Evolutionary conservation across 1,284 basidiomycete species (phyloP).

Genomic region (Termitomyces sp.): DNA sequence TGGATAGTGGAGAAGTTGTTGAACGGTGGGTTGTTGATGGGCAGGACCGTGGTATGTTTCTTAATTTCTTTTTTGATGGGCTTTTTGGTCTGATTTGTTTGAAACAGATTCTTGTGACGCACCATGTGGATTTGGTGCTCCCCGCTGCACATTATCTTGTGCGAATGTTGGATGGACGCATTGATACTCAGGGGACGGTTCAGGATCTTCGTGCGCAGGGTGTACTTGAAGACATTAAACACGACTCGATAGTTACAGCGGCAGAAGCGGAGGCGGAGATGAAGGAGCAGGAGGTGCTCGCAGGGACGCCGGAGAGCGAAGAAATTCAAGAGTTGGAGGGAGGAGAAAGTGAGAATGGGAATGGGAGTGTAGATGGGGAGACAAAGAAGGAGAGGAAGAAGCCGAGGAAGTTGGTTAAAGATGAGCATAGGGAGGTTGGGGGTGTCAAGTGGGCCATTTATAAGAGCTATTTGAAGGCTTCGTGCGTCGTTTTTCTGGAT

Average conservation of each 20-base stretch:
- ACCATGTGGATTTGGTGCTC: slow-evolving; percentile 71
- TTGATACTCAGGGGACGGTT: slow-evolving; percentile 64
- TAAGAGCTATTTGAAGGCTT: slow-evolving; percentile 70
- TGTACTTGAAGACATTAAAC: slow-evolving; percentile 51
- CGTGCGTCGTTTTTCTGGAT: slow-evolving; percentile 31
- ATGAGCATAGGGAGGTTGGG: slow-evolving; percentile 69
- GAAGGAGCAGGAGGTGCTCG: slow-evolving; percentile 10
- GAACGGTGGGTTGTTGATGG: slow-evolving; percentile 55
- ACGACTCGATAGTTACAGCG: slow-evolving; percentile 31
- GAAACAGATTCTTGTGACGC: slow-evolving; percentile 61
- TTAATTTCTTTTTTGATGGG: not conserved
- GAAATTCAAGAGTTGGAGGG: slow-evolving; percentile 30
- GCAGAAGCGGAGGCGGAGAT: not conserved
- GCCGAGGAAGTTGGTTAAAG: slow-evolving; percentile 60
- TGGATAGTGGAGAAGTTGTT: slow-evolving; percentile 63
- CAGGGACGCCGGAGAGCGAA: slow-evolving; percentile 8
- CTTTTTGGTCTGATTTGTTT: not conserved
- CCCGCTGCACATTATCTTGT: slow-evolving; percentile 66
- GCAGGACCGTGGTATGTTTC: slow-evolving; percentile 60
- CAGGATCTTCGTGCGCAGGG: slow-evolving; percentile 54
- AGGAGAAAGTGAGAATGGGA: slow-evolving; percentile 23
- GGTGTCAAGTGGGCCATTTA: slow-evolving; percentile 79
- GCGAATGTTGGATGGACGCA: slow-evolving; percentile 69
- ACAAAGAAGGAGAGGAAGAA: slow-evolving; percentile 37
- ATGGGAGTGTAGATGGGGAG: slow-evolving; percentile 10